Evolutionary conservation across 129 eudicot species (phyloP).

Genomic region (Chrysanthemum makinoi): DNA sequence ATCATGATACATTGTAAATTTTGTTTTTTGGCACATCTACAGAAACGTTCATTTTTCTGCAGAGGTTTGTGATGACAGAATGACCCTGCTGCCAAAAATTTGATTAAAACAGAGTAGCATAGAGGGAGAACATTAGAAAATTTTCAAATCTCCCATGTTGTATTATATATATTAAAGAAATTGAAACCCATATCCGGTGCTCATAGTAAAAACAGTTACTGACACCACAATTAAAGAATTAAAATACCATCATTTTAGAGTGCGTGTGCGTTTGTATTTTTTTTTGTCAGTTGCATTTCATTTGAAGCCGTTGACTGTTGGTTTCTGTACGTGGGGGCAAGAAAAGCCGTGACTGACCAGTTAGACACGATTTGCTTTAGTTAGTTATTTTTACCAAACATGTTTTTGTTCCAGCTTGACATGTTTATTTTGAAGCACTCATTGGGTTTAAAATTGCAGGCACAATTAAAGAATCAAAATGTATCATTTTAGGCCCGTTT

Average conservation of each 20-base stretch:
- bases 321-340: neutral
- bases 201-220: neutral
- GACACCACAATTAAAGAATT: neutral
- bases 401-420: too few relatives aligned
- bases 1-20: conserved; percentile 32
- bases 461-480: too few relatives aligned
- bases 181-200: neutral
- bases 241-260: neutral
- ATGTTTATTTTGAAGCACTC: too few relatives aligned
- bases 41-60: conserved; percentile 15
- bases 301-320: too few relatives aligned
- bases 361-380: too few relatives aligned
- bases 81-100: conserved; percentile 19
- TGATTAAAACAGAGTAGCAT: conserved; percentile 30
- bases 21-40: conserved; percentile 26
- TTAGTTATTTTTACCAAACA: too few relatives aligned
- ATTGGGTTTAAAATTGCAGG: too few relatives aligned
- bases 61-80: conserved; percentile 19
- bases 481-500: too few relatives aligned
- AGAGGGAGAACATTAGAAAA: conserved; percentile 19
- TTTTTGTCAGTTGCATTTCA: too few relatives aligned
- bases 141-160: conserved; percentile 15
- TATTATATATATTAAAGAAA: conserved; percentile 11
- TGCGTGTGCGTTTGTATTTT: too few relatives aligned
- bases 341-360: neutral